Conservation (phyloP, 2,329 filamentous ascomycete genomes). For the Hypoxylon sp. region DNA sequence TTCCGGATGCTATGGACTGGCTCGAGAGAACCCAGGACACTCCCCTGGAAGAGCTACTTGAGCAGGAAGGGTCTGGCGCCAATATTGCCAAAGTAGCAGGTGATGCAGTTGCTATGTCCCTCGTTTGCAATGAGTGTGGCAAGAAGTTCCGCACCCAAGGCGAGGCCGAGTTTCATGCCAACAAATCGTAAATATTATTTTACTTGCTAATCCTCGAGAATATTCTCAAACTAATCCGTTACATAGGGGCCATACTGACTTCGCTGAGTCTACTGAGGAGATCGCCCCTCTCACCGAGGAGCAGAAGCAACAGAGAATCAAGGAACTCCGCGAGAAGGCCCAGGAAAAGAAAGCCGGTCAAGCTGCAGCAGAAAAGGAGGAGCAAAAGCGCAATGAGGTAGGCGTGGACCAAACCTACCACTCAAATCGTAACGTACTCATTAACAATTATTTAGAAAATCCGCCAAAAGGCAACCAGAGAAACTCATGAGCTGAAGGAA, state of each 20-base stretch:
- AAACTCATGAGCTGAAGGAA: slow-evolving; percentile 91
- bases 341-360: slow-evolving; percentile 79
- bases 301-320: slow-evolving; percentile 85
- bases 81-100: slow-evolving; percentile 74
- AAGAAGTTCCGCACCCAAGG: slow-evolving; percentile 88
- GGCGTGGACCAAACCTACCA: slow-evolving; percentile 22
- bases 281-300: slow-evolving; percentile 92
- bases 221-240: not conserved
- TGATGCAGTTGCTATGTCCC: slow-evolving; percentile 81
- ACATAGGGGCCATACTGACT: slow-evolving; percentile 84
- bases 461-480: slow-evolving; percentile 89
- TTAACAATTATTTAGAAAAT: slow-evolving; percentile 67
- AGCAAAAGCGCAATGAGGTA: slow-evolving; percentile 88
- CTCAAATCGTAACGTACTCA: not conserved
- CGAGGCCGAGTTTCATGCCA: slow-evolving; percentile 90
- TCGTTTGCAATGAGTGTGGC: slow-evolving; percentile 94
- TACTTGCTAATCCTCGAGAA: not conserved
- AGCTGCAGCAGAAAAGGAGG: slow-evolving; percentile 81
- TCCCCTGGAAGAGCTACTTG: slow-evolving; percentile 83
- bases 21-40: slow-evolving; percentile 93
- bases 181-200: slow-evolving; percentile 75
- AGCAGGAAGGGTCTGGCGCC: slow-evolving; percentile 67
- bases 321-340: slow-evolving; percentile 80
- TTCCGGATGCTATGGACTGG: slow-evolving; percentile 94
- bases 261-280: slow-evolving; percentile 93